Evolutionary conservation across 495 filamentous ascomycete genomes (phyloP), one percentile per base, ranked within the genome.

Genomic region (Acidiella bohemica): DNA sequence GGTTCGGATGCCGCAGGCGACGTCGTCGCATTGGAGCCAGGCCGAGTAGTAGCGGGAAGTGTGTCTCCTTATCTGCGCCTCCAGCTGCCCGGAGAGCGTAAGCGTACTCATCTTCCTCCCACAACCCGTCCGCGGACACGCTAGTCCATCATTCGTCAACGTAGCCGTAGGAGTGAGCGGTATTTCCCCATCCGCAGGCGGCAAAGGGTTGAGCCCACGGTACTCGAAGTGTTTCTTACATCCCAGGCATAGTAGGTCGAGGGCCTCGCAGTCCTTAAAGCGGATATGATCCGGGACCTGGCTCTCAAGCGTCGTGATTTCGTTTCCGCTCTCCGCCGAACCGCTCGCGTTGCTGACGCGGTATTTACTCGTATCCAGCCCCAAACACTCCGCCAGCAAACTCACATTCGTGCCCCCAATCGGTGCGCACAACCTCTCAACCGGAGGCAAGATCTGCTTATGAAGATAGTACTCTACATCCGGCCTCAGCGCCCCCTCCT

Each of bases 391-490:
- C 6, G 90, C 90, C 2, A 97, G 71, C 42, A 84, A 79, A 6
- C 80, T 67, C 27, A 86, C 76, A 50, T 93, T 84, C 11, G 90
- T 97, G 32, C 90, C 88, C 22, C 76, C 74, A 44, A 97, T 93
- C 28, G 90, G 92, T 32, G 85, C 92, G 57, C 90, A 97, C 20
- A 97, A 75, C 71, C 90, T 85, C 65, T 97, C 90, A 39, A 97
- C 93, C 2, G 92, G 90, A 5, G 90, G 90, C 63, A 97, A 90
- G 38, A 97, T 94, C 57, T 97, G 90, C 66, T 97, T 97, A 61
- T 84, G 75, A 23, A 97, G 75, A 59, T 97, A 97, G 74, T 88
- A 96, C 51, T 96, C 90, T 20, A 92, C 70, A 57, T 95, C 87
- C 22, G 80, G 85, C 49, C 80, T 75, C 3, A 96, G 67, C 5